These are phyloP conservation scores for Aristolochia contorta DNA, from an alignment of 164 flowering plant genomes.

Conservation along the genomic window DNA sequence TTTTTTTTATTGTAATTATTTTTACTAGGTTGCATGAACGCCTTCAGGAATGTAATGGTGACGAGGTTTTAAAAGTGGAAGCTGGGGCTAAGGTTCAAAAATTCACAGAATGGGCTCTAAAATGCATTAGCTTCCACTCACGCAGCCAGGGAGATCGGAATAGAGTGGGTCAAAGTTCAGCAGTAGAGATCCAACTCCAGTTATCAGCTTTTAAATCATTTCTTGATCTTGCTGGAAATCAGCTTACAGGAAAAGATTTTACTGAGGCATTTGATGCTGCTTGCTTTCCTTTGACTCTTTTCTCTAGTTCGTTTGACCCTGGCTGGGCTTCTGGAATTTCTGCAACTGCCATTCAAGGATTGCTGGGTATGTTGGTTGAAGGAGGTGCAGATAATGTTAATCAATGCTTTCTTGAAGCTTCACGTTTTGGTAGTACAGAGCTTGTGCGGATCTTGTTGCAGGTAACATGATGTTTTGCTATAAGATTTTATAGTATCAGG, in stretches of 20 bases:
- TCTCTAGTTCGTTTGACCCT: slow-evolving; percentile 89
- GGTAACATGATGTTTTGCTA: slow-evolving; percentile 25
- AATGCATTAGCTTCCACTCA: slow-evolving; percentile 87
- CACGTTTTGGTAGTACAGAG: slow-evolving; percentile 96
- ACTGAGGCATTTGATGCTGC: slow-evolving; percentile 98
- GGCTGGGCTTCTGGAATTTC: slow-evolving; percentile 96
- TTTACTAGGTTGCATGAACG: slow-evolving; percentile 76
- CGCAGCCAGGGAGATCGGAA: slow-evolving; percentile 64
- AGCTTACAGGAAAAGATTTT: slow-evolving; percentile 89
- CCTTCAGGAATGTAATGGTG: slow-evolving; percentile 88
- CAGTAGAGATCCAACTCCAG: slow-evolving; percentile 76
- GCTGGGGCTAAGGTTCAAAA: slow-evolving; percentile 94
- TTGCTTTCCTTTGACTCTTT: slow-evolving; percentile 94
- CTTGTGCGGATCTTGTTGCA: slow-evolving; percentile 89
- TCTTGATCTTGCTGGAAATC: slow-evolving; percentile 82
- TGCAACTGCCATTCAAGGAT: slow-evolving; percentile 75
- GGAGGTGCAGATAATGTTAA: slow-evolving; percentile 97
- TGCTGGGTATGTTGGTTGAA: slow-evolving; percentile 78
- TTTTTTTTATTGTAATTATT: slow-evolving; percentile 2
- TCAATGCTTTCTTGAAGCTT: slow-evolving; percentile 94
- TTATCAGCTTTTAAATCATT: slow-evolving; percentile 80
- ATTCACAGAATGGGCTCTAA: slow-evolving; percentile 94
- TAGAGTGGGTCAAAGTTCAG: slow-evolving; percentile 46
- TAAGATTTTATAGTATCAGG: too few species aligned
- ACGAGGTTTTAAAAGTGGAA: slow-evolving; percentile 89